These are phyloP conservation scores for Neopestalotiopsis sp. DNA, from an alignment of 2,329 filamentous ascomycete genomes.

Conservation along the genomic window DNA sequence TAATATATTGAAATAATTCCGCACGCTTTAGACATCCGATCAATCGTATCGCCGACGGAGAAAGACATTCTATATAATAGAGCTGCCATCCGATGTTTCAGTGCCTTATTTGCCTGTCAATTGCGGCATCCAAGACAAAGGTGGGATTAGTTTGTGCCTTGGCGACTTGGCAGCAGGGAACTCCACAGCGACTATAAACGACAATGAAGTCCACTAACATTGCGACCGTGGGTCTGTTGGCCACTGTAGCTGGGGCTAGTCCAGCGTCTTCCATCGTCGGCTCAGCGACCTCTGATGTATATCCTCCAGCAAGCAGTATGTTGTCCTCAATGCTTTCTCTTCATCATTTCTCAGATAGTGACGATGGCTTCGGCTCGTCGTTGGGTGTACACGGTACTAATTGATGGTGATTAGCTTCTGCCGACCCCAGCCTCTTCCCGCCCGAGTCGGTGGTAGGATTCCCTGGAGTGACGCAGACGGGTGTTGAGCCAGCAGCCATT, in stretches of 20 bases:
- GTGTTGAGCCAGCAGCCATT: conserved; percentile 33
- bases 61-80: not conserved
- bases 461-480: conserved; percentile 32
- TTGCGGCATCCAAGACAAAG: not conserved
- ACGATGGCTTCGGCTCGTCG: no score
- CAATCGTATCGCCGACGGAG: not conserved
- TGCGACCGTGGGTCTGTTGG: not conserved
- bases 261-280: conserved; percentile 22
- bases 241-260: conserved; percentile 9
- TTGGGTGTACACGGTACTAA: no score
- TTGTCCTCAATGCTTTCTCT: not conserved
- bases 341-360: not conserved
- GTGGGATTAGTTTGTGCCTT: not conserved
- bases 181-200: not conserved
- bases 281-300: conserved; percentile 24
- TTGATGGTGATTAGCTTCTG: conserved; percentile 27
- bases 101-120: not conserved
- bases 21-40: not conserved
- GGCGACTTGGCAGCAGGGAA: not conserved
- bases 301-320: conserved; percentile 28
- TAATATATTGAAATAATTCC: not conserved
- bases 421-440: conserved; percentile 34
- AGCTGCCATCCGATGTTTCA: not conserved
- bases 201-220: not conserved
- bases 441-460: conserved; percentile 35